These are phyloP conservation scores for Mycosphaerella arachidis DNA, from an alignment of 2,329 filamentous ascomycete species.

Conservation along the genomic window DNA sequence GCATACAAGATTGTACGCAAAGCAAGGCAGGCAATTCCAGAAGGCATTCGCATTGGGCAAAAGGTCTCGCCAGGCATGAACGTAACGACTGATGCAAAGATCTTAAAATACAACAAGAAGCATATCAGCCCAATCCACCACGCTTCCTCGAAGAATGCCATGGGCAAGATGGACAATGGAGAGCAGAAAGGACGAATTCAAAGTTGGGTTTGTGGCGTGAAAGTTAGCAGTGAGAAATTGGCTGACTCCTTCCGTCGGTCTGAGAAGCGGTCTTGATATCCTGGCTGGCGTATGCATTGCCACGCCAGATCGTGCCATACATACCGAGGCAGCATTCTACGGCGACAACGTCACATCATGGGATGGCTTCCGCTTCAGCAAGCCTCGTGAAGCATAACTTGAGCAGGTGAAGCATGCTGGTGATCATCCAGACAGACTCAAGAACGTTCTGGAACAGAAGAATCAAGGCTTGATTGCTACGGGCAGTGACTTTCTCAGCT, in stretches of 20 bases:
- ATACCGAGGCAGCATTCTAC: conserved; percentile 25
- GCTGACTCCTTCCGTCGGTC: conserved; percentile 12
- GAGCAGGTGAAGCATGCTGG: background rate
- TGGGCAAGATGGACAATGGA: conserved; percentile 29
- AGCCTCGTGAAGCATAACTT: conserved; percentile 1
- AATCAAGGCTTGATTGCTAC: conserved; percentile 7
- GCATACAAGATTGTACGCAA: conserved; percentile 32
- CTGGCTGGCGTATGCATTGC: conserved; percentile 25
- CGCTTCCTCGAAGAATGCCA: conserved; percentile 14
- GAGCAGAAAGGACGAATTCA: background rate
- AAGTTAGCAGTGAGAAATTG: background rate
- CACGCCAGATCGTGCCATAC: conserved; percentile 20
- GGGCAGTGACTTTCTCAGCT: background rate
- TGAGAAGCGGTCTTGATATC: conserved; percentile 23
- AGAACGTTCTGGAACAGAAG: conserved; percentile 6
- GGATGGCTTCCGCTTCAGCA: conserved; percentile 3
- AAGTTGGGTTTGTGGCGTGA: background rate
- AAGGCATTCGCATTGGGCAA: conserved; percentile 30
- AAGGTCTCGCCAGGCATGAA: conserved; percentile 39
- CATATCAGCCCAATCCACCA: conserved; percentile 16
- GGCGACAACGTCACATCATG: conserved; percentile 7
- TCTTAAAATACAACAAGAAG: conserved; percentile 35
- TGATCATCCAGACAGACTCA: background rate
- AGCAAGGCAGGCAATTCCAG: conserved; percentile 21
- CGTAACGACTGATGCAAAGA: conserved; percentile 41